Evolutionary conservation across 495 filamentous ascomycete species (phyloP).

Genomic region (Tirmania nivea): DNA sequence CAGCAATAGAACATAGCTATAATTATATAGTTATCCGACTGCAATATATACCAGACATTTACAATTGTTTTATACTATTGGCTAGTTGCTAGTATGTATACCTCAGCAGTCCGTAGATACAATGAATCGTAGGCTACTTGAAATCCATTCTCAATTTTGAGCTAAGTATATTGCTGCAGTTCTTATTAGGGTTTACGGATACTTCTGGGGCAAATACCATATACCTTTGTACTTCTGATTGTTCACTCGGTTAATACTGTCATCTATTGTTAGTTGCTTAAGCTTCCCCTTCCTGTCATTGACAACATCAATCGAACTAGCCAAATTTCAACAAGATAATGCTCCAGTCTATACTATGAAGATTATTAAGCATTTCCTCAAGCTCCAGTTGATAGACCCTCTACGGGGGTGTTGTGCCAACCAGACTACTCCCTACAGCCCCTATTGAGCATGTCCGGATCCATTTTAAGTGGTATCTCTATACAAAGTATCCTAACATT

Average conservation of each 20-base stretch:
- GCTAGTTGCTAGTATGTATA: too few species aligned
- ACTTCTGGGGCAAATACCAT: background rate
- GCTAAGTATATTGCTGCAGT: too few species aligned
- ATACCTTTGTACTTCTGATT: background rate
- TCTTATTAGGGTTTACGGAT: background rate
- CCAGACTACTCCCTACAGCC: conserved; percentile 16
- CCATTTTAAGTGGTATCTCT: conserved; percentile 7
- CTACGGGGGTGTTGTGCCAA: too few species aligned
- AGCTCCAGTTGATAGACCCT: conserved; percentile 14
- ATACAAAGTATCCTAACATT: conserved; percentile 3
- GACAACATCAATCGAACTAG: too few species aligned
- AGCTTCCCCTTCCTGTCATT: background rate
- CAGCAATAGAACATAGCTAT: too few species aligned
- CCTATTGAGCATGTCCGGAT: conserved; percentile 20
- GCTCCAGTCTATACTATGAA: conserved; percentile 8
- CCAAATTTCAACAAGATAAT: conserved; percentile 19
- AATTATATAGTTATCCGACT: too few species aligned
- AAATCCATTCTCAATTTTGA: too few species aligned
- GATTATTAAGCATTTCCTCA: conserved; percentile 6
- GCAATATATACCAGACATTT: too few species aligned
- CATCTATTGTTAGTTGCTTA: background rate
- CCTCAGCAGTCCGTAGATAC: too few species aligned
- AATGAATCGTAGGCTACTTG: too few species aligned
- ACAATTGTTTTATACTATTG: too few species aligned
- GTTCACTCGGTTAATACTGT: background rate